Conservation (phyloP, 1,284 basidiomycete genomes). For the Phlebopus sp. region DNA sequence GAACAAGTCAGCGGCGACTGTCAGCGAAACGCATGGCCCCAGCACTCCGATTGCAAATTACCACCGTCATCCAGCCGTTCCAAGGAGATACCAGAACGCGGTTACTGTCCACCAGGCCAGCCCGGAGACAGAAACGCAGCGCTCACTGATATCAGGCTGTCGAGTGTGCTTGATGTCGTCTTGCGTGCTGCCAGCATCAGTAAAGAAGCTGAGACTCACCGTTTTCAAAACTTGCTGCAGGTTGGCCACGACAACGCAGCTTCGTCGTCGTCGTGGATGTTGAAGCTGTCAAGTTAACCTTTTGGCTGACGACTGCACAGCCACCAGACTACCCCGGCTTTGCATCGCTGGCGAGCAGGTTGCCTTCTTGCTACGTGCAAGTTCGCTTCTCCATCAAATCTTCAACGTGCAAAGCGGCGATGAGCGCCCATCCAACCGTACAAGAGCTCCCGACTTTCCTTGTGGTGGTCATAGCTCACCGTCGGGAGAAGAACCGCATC, state of each 20-base stretch:
- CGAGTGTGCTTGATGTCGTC: slow-evolving; percentile 26
- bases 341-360: neutral
- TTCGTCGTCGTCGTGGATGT: too few relatives aligned
- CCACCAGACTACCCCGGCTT: neutral
- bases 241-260: too few relatives aligned
- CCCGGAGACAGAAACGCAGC: slow-evolving; percentile 19
- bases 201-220: slow-evolving; percentile 7
- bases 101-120: slow-evolving; percentile 19
- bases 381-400: neutral
- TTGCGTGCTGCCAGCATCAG: slow-evolving; percentile 5
- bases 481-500: neutral
- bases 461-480: neutral
- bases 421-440: neutral
- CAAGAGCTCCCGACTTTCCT: neutral
- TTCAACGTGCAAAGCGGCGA: too few relatives aligned
- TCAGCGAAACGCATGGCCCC: neutral
- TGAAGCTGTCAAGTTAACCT: too few relatives aligned
- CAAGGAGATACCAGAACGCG: slow-evolving; percentile 9
- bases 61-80: slow-evolving; percentile 25
- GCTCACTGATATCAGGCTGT: slow-evolving; percentile 17
- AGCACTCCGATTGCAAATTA: slow-evolving; percentile 32
- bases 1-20: too few relatives aligned
- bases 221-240: neutral
- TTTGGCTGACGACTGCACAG: too few relatives aligned
- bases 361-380: neutral